Evolutionary conservation across 306 rosid genomes (phyloP).

Genomic region (Phaseolus lunatus): DNA sequence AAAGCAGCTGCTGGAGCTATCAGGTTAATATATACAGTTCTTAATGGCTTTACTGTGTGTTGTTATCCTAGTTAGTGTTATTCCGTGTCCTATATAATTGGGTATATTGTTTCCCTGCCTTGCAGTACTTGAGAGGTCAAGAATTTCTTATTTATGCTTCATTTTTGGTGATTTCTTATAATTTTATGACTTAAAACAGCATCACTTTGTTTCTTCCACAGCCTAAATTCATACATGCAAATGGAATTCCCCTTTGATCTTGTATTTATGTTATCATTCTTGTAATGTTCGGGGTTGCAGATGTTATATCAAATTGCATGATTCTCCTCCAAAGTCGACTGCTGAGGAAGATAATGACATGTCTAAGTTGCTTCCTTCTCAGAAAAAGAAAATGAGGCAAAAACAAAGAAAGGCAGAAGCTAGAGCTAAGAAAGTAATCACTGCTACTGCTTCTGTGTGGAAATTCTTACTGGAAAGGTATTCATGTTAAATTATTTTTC

Average conservation of each 20-base stretch:
- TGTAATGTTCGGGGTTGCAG: slow-evolving; percentile 58
- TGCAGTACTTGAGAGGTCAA: slow-evolving; percentile 10
- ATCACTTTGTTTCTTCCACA: slow-evolving; percentile 15
- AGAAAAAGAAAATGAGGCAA: slow-evolving; percentile 98
- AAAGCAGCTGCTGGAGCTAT: slow-evolving; percentile 98
- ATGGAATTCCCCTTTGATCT: slow-evolving; percentile 14
- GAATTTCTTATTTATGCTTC: neutral
- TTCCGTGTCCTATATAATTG: slow-evolving; percentile 14
- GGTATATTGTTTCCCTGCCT: neutral
- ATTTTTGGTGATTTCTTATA: slow-evolving; percentile 16
- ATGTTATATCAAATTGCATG: slow-evolving; percentile 87
- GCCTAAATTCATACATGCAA: slow-evolving; percentile 4
- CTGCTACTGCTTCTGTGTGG: slow-evolving; percentile 37
- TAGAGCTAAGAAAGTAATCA: slow-evolving; percentile 85
- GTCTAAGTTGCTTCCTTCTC: slow-evolving; percentile 94
- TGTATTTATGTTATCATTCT: slow-evolving; percentile 35
- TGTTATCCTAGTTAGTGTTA: slow-evolving; percentile 36
- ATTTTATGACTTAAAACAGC: slow-evolving; percentile 10
- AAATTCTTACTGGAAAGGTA: slow-evolving; percentile 31
- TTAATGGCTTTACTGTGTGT: slow-evolving; percentile 33
- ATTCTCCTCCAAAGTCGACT: slow-evolving; percentile 83
- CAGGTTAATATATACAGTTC: slow-evolving; percentile 58
- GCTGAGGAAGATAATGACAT: slow-evolving; percentile 80
- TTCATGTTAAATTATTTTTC: slow-evolving; percentile 42
- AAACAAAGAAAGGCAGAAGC: slow-evolving; percentile 98